phyloP scores from a whole-genome alignment of 768 basidiomycete genomes.

The Galerina marginata region DNA sequence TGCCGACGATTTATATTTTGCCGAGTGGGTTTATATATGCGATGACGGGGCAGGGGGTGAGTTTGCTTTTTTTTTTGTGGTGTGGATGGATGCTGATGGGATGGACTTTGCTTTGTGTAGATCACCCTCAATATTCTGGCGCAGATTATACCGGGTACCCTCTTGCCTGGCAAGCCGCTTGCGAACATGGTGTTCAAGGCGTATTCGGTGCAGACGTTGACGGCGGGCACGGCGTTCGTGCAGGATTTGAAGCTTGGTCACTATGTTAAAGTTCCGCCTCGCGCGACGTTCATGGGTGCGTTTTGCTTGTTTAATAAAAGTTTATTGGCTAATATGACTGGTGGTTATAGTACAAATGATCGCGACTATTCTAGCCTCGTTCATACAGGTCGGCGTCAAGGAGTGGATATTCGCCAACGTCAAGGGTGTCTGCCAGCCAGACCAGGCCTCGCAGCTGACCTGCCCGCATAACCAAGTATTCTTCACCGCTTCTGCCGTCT shows the following conservation, averaged over 20 bases:
- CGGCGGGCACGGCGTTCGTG: constrained; percentile 75
- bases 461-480: constrained; percentile 92
- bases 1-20: constrained; percentile 86
- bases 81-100: no score
- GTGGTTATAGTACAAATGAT: constrained; percentile 72
- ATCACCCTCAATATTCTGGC: constrained; percentile 86
- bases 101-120: no score
- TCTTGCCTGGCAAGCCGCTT: constrained; percentile 84
- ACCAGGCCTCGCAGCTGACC: constrained; percentile 69
- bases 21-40: constrained; percentile 94
- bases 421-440: constrained; percentile 65
- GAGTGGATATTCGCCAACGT: constrained; percentile 84
- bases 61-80: no score
- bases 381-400: constrained; percentile 83
- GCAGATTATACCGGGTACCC: constrained; percentile 89
- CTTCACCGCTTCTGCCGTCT: constrained; percentile 89
- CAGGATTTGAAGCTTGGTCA: constrained; percentile 92
- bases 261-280: constrained; percentile 95
- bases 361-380: constrained; percentile 74
- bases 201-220: constrained; percentile 85
- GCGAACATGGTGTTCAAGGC: constrained; percentile 97
- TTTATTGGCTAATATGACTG: background rate
- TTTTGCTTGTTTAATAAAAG: no score
- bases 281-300: constrained; percentile 75
- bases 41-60: constrained; percentile 84